Conservation (phyloP, 2,329 filamentous ascomycete species). For the Nemania sp. region DNA sequence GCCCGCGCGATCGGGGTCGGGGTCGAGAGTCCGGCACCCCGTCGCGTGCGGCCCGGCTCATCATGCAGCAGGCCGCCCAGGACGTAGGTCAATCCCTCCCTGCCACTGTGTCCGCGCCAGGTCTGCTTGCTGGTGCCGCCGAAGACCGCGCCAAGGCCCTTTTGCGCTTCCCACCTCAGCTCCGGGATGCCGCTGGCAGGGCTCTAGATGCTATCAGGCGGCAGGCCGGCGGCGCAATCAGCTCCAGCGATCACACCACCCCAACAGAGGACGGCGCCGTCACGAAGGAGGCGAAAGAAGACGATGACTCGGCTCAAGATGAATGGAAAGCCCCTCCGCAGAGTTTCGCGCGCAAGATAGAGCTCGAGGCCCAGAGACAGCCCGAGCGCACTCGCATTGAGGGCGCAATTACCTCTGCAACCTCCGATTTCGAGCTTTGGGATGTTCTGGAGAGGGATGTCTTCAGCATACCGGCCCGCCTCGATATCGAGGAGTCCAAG, state of each 20-base stretch:
- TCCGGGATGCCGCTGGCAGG: slow-evolving; percentile 44
- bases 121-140: slow-evolving; percentile 29
- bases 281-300: too few relatives aligned
- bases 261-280: too few relatives aligned
- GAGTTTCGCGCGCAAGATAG: slow-evolving; percentile 33
- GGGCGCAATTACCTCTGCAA: slow-evolving; percentile 54
- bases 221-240: slow-evolving; percentile 8
- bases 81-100: slow-evolving; percentile 29
- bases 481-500: slow-evolving; percentile 52
- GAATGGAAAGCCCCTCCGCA: slow-evolving; percentile 32
- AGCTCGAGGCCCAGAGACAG: slow-evolving; percentile 46
- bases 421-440: slow-evolving; percentile 69
- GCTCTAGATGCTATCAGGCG: slow-evolving; percentile 43
- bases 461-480: slow-evolving; percentile 59
- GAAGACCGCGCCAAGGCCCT: slow-evolving; percentile 42
- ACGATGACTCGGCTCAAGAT: slow-evolving; percentile 16
- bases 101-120: slow-evolving; percentile 26
- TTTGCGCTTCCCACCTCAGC: slow-evolving; percentile 45
- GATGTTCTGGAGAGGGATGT: slow-evolving; percentile 67
- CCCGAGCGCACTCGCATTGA: slow-evolving; percentile 58
- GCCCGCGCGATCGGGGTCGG: too few relatives aligned
- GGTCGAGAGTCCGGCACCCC: too few relatives aligned
- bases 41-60: slow-evolving; percentile 36
- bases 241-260: background rate
- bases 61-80: slow-evolving; percentile 36